Percentiles rank a stretch among this genome's conserved stretches.
These are phyloP conservation scores for Aureobasidium uvarum DNA, from an alignment of 2,329 filamentous ascomycete species.

Conservation along the genomic window DNA sequence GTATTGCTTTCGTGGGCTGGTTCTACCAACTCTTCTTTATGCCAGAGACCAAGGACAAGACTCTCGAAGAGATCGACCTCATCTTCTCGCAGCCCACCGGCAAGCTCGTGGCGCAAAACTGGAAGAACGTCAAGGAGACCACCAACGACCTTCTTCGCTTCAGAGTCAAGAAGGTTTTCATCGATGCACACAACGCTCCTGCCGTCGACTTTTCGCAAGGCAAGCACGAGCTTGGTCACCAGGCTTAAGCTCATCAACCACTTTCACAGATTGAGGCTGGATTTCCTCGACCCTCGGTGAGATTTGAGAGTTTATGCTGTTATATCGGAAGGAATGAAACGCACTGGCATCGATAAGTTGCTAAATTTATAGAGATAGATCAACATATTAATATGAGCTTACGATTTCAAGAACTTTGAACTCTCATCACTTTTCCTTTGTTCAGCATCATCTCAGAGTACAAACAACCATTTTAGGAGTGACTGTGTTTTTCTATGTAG, in stretches of 20 bases:
- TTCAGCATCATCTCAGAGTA: too few species aligned
- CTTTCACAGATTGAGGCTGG: not conserved
- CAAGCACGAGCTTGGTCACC: constrained; percentile 10
- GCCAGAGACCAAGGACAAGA: constrained; percentile 69
- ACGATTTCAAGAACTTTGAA: not conserved
- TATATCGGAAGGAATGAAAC: not conserved
- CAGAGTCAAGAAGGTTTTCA: constrained; percentile 51
- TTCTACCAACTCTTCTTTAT: constrained; percentile 73
- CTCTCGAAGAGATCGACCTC: constrained; percentile 69
- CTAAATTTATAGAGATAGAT: not conserved
- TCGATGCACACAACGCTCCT: constrained; percentile 31
- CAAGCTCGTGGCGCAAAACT: constrained; percentile 61
- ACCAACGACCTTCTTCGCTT: constrained; percentile 47
- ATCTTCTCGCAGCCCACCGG: constrained; percentile 63
- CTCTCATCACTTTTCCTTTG: too few species aligned
- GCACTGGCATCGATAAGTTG: not conserved
- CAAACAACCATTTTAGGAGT: too few species aligned
- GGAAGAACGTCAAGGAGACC: constrained; percentile 47
- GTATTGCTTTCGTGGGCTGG: constrained; percentile 51
- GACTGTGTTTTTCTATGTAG: too few species aligned
- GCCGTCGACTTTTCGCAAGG: constrained; percentile 17
- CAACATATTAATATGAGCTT: constrained; percentile 12
- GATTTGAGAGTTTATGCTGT: not conserved
- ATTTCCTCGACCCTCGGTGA: not conserved
- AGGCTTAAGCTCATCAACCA: not conserved